Base-by-base conservation (phyloP, 1,139 yeast species). In the Debaryomycetaceae sp. region DNA sequence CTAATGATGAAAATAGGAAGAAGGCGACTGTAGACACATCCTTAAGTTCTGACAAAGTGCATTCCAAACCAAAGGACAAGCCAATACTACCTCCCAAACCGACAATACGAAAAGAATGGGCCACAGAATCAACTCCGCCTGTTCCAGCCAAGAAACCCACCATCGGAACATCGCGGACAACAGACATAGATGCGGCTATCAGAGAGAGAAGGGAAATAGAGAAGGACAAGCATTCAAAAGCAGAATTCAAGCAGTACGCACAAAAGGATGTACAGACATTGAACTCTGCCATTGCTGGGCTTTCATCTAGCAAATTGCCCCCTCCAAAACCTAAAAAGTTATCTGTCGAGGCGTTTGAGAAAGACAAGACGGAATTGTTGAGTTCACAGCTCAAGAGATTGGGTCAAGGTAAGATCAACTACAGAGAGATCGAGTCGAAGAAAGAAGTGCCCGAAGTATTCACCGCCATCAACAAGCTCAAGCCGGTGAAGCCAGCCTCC, bases 301-400 rank as follows among this genome's bases (percentile, higher is more conserved):
- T 58, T 34, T 24, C 44, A 4, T 31, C 45, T 6, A 47, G 48
- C 5, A 47, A 47, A 29, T 37, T 45, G 9, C 48, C 50, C 5
- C 51, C 52, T 13, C 51, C 51, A 24, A 54, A 51, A 33, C 59
- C 61, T 2, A 41, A 46, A 6, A 58, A 55, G 45, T 56, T 56
- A 11, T 38, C 47, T 1, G 35, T 44, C 31, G 35, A 42, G 7
- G 35, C 40, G 39, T 65, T 63, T 42, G 60, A 62, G 41, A 53
- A 55, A 33, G 45, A 46, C 23, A 71, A 65, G 40, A 43, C 64
- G 2, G 57, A 57, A 40, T 47, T 57, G 5, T 52, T 68, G 45
- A 50, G 58, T 36, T 46, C 56, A 0, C 69, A 64, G 40, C 50
- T 65, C 53, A 54, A 53, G 36, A 60, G 42, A 39, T 46, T 58